Base-by-base conservation (phyloP, 306 rosid species). In the Prunus mira region DNA sequence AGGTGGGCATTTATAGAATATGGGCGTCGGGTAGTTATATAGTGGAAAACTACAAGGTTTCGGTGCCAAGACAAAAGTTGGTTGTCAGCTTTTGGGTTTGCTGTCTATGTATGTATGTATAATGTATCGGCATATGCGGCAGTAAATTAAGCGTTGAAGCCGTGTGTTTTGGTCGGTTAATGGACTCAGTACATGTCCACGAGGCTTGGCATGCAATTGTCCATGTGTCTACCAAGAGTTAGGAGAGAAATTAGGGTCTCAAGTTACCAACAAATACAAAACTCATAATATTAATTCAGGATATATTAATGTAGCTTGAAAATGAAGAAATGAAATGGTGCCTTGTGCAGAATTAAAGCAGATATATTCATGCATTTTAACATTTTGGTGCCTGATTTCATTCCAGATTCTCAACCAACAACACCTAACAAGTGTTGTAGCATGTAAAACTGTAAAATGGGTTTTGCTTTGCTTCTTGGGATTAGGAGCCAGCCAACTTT, bases 221-320 rank as follows among this genome's bases (percentile, higher is more conserved):
- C 17, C 76, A 43, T 25, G 27, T 73, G 69, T 6, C 13, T 3
- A 12, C 41, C 3, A 70, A 11, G 43, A 54, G 63, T 75, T 79
- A 50, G 75, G 81, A 65, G 62, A 43, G 81, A 75, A 75, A 75
- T 9, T 66, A 7, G 50, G 43, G 17, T n/a, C 75, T 49, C 55
- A 41, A 69, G 71, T 75, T 78, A 19, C 62, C 71, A 12, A 83
- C 64, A 83, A 62, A 56, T 7, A 38, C 43, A 38, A 38, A 38
- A 38, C 9, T 38, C 43, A 38, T 38, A 38, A 38, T 38, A 38
- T 38, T 5, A 6, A 34, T 34, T 34, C 41, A 34, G 8, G 41
- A 34, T 34, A 34, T 34, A 34, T 34, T 34, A 34, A 6, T 46
- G 56, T 43, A 0, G 55, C 38, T 43, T 43, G 54, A 20, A 49